Conservation (phyloP, 164 flowering plant genomes). For the Liquidambar formosana region DNA sequence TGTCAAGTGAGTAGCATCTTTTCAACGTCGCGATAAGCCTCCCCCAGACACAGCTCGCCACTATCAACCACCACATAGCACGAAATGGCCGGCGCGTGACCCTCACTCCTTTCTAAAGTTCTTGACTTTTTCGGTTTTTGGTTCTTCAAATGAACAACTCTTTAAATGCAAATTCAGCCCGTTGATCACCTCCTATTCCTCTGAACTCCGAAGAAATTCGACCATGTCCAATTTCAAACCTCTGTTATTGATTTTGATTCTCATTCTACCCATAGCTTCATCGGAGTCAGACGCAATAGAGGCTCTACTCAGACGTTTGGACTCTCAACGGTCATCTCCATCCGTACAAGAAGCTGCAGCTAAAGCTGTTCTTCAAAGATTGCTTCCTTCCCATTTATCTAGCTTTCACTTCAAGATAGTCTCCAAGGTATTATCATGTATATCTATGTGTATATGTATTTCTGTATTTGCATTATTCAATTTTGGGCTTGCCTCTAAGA, state of each 20-base stretch:
- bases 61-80: too few species aligned
- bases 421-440: constrained; percentile 43
- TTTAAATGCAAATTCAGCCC: too few species aligned
- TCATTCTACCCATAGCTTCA: neutral
- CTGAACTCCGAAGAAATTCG: neutral
- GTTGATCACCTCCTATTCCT: neutral
- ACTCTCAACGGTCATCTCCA: constrained; percentile 44
- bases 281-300: constrained; percentile 40
- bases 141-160: too few species aligned
- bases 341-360: constrained; percentile 76
- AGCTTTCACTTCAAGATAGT: constrained; percentile 71
- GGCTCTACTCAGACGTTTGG: constrained; percentile 43
- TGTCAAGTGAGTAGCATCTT: too few species aligned
- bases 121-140: too few species aligned
- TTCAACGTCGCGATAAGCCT: too few species aligned
- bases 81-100: too few species aligned
- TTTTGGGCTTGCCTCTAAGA: neutral
- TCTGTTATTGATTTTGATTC: constrained; percentile 12
- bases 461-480: neutral
- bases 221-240: constrained; percentile 17
- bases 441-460: neutral
- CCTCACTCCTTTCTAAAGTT: too few species aligned
- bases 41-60: too few species aligned
- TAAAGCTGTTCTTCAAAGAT: constrained; percentile 54
- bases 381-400: constrained; percentile 70